Percentiles rank a stretch among this genome's conserved stretches.
phyloP scores from a whole-genome alignment of 2,329 filamentous ascomycete species.

The Pseudogymnoascus sp. region DNA sequence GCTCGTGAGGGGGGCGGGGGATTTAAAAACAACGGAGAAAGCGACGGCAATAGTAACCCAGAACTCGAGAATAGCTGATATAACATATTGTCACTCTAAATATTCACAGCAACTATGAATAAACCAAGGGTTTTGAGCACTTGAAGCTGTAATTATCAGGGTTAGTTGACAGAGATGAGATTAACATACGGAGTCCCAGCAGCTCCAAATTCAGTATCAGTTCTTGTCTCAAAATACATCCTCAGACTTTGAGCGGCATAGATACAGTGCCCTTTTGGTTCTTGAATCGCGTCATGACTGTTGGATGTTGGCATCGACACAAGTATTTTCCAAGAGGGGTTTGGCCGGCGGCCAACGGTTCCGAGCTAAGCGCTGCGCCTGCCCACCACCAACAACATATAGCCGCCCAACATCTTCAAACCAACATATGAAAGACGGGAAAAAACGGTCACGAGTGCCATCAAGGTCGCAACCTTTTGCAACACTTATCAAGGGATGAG shows the following conservation, averaged over 20 bases:
- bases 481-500: not conserved
- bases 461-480: not conserved
- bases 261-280: not conserved
- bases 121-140: not conserved
- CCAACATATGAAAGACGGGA: not conserved
- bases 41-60: not conserved
- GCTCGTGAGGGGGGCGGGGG: not conserved
- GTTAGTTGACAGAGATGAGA: not conserved
- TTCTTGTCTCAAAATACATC: not conserved
- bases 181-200: not conserved
- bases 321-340: not conserved
- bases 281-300: not conserved
- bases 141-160: not conserved
- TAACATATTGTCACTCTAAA: not conserved
- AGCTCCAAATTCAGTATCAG: not conserved
- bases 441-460: not conserved
- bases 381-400: not conserved
- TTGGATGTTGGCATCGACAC: constrained; percentile 3
- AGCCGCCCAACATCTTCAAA: not conserved
- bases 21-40: not conserved
- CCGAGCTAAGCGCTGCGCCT: constrained; percentile 5
- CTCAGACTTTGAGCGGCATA: not conserved
- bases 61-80: not conserved
- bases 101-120: not conserved
- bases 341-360: not conserved